Conservation (phyloP, 805 yeast species). For the Kluyveromyces nonfermentans region DNA sequence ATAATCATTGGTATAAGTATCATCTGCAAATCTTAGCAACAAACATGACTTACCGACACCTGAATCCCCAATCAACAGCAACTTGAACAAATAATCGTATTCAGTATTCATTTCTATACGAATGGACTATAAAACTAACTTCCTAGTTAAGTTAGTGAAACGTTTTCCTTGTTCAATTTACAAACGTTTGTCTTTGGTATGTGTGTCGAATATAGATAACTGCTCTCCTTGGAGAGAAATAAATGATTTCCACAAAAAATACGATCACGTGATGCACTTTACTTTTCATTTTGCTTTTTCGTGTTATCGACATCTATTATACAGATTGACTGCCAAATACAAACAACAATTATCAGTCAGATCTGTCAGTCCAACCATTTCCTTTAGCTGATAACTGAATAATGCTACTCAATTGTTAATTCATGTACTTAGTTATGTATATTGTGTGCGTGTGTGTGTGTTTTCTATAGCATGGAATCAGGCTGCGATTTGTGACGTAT, state of each 20-base stretch:
- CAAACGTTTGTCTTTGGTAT: neutral
- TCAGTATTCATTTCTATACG: constrained; percentile 61
- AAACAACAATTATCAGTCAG: too few species aligned
- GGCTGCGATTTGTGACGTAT: neutral
- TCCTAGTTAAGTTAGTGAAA: neutral
- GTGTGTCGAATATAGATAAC: neutral
- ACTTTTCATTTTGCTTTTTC: too few species aligned
- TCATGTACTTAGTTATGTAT: too few species aligned
- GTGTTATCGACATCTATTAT: too few species aligned
- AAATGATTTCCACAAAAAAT: constrained; percentile 1
- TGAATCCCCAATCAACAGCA: constrained; percentile 92
- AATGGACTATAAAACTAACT: neutral
- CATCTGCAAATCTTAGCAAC: constrained; percentile 90
- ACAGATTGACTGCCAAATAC: too few species aligned
- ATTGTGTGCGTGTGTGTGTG: too few species aligned
- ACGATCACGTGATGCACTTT: neutral
- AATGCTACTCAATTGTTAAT: too few species aligned
- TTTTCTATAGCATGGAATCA: neutral
- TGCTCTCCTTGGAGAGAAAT: neutral
- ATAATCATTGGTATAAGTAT: constrained; percentile 93
- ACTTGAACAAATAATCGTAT: constrained; percentile 95
- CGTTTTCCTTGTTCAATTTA: neutral
- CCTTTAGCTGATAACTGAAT: too few species aligned
- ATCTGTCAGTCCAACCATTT: too few species aligned
- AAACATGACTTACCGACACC: constrained; percentile 98